These are phyloP conservation scores for Coprinellus aureogranulatus DNA, from an alignment of 768 basidiomycete species.

Conservation along the genomic window DNA sequence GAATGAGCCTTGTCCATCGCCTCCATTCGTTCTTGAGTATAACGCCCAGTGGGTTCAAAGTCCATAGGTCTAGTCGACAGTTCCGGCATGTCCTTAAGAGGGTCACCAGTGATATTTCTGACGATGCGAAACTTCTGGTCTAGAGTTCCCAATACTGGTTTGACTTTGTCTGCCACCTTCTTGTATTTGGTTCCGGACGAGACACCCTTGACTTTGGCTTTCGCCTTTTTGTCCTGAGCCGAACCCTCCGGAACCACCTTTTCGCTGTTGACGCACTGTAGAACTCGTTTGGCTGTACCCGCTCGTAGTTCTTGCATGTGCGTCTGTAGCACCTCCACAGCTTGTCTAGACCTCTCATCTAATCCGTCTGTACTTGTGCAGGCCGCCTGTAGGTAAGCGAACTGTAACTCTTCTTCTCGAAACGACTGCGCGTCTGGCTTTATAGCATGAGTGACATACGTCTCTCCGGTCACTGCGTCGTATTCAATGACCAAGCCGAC, in stretches of 20 bases:
- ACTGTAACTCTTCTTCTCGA: neutral
- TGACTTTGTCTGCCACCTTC: conserved; percentile 24
- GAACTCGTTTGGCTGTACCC: neutral
- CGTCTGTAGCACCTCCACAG: no score
- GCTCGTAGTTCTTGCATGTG: no score
- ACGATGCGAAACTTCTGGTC: conserved; percentile 24
- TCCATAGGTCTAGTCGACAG: conserved; percentile 17
- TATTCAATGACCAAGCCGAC: conserved; percentile 9
- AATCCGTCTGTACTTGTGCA: neutral
- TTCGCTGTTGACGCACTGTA: neutral
- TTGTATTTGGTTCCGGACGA: conserved; percentile 26
- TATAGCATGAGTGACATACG: neutral
- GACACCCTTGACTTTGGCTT: neutral
- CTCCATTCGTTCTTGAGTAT: conserved; percentile 20
- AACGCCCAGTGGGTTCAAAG: conserved; percentile 21
- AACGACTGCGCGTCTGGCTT: neutral
- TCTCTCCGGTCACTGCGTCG: neutral
- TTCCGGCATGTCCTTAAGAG: conserved; percentile 19
- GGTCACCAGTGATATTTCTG: conserved; percentile 25
- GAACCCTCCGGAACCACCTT: neutral
- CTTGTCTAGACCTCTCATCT: neutral
- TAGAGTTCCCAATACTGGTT: conserved; percentile 19
- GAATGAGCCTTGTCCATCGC: conserved; percentile 18
- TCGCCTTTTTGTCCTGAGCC: neutral
- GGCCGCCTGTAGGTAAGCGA: neutral